Evolutionary conservation across 2,329 filamentous ascomycete species (phyloP).

Genomic region (Rhinocladiella mackenziei): DNA sequence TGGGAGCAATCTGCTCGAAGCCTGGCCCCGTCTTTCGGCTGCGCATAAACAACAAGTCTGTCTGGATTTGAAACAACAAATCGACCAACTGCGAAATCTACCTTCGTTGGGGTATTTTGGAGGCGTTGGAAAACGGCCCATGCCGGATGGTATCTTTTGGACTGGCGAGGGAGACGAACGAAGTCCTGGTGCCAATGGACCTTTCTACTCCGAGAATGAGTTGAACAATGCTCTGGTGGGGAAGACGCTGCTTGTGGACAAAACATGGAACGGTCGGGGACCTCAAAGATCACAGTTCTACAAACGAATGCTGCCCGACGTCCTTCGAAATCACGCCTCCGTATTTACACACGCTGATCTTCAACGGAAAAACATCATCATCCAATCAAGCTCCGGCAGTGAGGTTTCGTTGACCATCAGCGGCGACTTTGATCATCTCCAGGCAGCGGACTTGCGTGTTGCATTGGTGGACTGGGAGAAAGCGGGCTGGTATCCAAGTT

Average conservation of each 20-base stretch:
- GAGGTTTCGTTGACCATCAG: neutral
- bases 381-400: conserved; percentile 1
- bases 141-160: neutral
- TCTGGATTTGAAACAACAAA: conserved; percentile 3
- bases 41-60: conserved; percentile 3
- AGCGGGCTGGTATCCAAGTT: conserved; percentile 31
- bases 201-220: neutral
- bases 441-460: conserved; percentile 9
- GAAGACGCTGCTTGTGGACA: neutral
- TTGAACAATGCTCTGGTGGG: neutral
- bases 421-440: conserved; percentile 1
- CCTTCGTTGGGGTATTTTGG: neutral
- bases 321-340: conserved; percentile 1
- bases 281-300: conserved; percentile 1
- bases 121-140: neutral
- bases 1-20: conserved; percentile 3
- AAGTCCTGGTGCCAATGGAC: neutral
- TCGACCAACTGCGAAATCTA: conserved; percentile 4
- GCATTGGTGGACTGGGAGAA: conserved; percentile 33
- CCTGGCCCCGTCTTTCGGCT: conserved; percentile 2
- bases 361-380: conserved; percentile 8
- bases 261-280: neutral
- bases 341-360: conserved; percentile 2
- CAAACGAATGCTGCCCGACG: conserved; percentile 2
- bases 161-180: neutral